Percentiles rank a stretch among this genome's conserved stretches.
These are phyloP conservation scores for Venturia pyrina DNA, from an alignment of 2,329 filamentous ascomycete species.

Conservation along the genomic window DNA sequence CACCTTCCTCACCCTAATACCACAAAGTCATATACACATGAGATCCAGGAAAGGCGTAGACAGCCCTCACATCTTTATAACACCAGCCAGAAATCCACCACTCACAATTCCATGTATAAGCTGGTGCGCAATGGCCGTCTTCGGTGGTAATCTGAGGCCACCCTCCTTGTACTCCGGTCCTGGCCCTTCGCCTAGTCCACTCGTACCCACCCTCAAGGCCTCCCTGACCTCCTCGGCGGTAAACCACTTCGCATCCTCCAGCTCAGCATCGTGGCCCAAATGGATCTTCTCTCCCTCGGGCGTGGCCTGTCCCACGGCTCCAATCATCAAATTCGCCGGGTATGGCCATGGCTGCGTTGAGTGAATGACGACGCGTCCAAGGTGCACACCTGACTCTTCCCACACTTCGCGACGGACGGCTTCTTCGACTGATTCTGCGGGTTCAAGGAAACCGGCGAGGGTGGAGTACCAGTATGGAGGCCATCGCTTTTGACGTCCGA, in stretches of 20 bases:
- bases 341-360: slow-evolving; percentile 45
- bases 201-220: slow-evolving; percentile 59
- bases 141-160: slow-evolving; percentile 67
- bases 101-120: slow-evolving; percentile 69
- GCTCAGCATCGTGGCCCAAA: slow-evolving; percentile 79
- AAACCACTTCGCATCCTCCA: slow-evolving; percentile 88
- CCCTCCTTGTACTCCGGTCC: slow-evolving; percentile 65
- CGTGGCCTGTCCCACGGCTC: slow-evolving; percentile 74
- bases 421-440: slow-evolving; percentile 41
- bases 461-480: slow-evolving; percentile 81
- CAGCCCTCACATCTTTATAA: slow-evolving; percentile 10
- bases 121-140: slow-evolving; percentile 87
- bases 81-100: slow-evolving; percentile 52
- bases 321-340: slow-evolving; percentile 44
- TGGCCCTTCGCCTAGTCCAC: slow-evolving; percentile 54
- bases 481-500: slow-evolving; percentile 78
- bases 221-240: slow-evolving; percentile 67
- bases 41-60: neutral
- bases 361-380: slow-evolving; percentile 41
- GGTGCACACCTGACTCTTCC: slow-evolving; percentile 38
- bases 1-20: neutral
- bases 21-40: neutral
- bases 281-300: slow-evolving; percentile 71
- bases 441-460: slow-evolving; percentile 49
- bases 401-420: slow-evolving; percentile 42